Evolutionary conservation across 345 rosid genomes (phyloP), one percentile per base, ranked within the genome.

Genomic region (Psidium guajava): DNA sequence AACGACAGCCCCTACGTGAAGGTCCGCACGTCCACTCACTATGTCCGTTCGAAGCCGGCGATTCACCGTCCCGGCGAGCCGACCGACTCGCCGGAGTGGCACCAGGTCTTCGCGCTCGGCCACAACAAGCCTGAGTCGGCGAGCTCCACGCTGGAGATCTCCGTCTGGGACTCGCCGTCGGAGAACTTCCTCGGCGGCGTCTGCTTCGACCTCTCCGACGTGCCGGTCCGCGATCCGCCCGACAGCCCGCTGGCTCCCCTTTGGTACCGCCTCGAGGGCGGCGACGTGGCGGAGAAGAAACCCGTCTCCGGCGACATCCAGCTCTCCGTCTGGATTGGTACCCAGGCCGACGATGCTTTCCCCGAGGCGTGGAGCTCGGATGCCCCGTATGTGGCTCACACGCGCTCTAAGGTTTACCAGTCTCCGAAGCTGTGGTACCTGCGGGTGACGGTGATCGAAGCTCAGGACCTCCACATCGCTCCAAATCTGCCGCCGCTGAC

Each of bases 371-470:
- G 96, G 96, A 91, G 94, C 88, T 94, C 98, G 10, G 98, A 95
- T 73, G 98, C 93, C 25, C 98, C 99, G 9, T 88, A 90, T 84
- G 96, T 96, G 69, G 93, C 96, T 21, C 96, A 97, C 85, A 94
- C 98, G 32, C 94, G 99, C 25, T 95, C 99, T 0, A 97, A 97
- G 88, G 99, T 97, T 2, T 97, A 97, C 80, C 98, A 97, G 81
- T 97, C 99, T 3, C 99, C 98, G 0, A 97, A 94, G 91, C 92
- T 97, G 6, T 97, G 99, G 99, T 97, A 97, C 81, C 86, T 97
- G 89, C 91, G 99, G 77, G 93, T 93, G 55, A 93, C 96, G 20
- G 93, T 97, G 53, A 89, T 97, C 8, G 98, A 96, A 87, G 99
- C 98, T 61, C 99, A 97, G 84, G 98, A 95, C 88, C 94, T 97